Percentiles rank a stretch among this genome's conserved stretches.
phyloP scores from a whole-genome alignment of 805 yeast species.

The Candida maltosa region DNA sequence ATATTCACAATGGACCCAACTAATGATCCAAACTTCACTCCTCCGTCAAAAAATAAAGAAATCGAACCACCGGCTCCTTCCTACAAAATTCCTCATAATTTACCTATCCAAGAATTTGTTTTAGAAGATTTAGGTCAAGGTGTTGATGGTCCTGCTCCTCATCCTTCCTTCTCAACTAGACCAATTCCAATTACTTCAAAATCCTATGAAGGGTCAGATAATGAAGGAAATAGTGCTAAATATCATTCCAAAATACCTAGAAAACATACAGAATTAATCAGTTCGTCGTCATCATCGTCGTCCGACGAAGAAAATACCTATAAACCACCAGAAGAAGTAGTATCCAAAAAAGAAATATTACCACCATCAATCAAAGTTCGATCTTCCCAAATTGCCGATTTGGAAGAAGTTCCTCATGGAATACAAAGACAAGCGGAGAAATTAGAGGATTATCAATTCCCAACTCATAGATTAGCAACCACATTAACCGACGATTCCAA shows the following conservation, averaged over 20 bases:
- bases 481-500: conserved; percentile 70
- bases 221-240: conserved; percentile 10
- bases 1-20: conserved; percentile 84
- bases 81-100: conserved; percentile 65
- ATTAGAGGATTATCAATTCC: conserved; percentile 71
- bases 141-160: conserved; percentile 71
- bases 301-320: conserved; percentile 15
- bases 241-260: conserved; percentile 48
- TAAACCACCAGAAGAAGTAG: not conserved
- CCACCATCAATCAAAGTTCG: conserved; percentile 45
- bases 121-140: conserved; percentile 70
- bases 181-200: conserved; percentile 2
- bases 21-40: conserved; percentile 84
- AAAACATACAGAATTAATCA: conserved; percentile 51
- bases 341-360: conserved; percentile 13
- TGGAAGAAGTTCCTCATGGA: conserved; percentile 97
- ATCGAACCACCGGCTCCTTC: conserved; percentile 65
- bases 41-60: conserved; percentile 68
- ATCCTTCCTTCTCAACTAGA: conserved; percentile 22
- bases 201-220: conserved; percentile 8
- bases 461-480: conserved; percentile 79
- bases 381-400: conserved; percentile 76
- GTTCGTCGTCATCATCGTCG: conserved; percentile 41
- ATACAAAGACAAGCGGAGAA: conserved; percentile 80
- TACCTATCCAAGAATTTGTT: conserved; percentile 76